Evolutionary conservation across 1,284 basidiomycete species (phyloP).

Genomic region (Tilletia indica): DNA sequence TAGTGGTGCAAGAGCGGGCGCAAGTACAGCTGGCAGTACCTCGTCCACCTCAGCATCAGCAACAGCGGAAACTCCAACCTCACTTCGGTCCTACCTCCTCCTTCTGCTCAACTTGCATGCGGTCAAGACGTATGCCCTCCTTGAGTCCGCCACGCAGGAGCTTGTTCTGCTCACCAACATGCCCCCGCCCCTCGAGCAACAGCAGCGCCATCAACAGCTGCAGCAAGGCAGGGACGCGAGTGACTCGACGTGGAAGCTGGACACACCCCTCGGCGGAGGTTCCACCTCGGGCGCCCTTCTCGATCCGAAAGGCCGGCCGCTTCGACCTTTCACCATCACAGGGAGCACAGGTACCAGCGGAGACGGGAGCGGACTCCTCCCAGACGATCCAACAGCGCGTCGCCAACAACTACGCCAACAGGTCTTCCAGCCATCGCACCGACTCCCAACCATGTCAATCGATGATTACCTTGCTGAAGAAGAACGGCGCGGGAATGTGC

Average conservation of each 20-base stretch:
- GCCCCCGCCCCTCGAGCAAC: constrained; percentile 24
- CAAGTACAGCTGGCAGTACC: not conserved
- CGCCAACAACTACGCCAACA: constrained; percentile 65
- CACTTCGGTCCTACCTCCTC: constrained; percentile 42
- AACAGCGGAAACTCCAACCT: not conserved
- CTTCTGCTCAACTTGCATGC: constrained; percentile 44
- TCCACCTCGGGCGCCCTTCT: constrained; percentile 36
- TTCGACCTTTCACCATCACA: constrained; percentile 51
- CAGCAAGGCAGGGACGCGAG: constrained; percentile 16
- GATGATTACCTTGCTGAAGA: constrained; percentile 93
- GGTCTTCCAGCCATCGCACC: constrained; percentile 82
- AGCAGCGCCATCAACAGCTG: constrained; percentile 7
- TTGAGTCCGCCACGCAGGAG: constrained; percentile 41
- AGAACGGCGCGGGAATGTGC: constrained; percentile 76
- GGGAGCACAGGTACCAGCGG: constrained; percentile 49
- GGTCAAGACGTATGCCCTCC: constrained; percentile 23
- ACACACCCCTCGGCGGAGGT: constrained; percentile 26
- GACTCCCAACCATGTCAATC: constrained; percentile 90
- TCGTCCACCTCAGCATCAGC: not conserved
- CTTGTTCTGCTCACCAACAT: constrained; percentile 38
- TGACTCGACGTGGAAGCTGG: constrained; percentile 45
- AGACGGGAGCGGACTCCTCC: not conserved
- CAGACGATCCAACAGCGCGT: constrained; percentile 66
- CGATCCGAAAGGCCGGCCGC: constrained; percentile 40
- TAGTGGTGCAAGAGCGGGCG: constrained; percentile 4